Conservation (phyloP, 2,329 filamentous ascomycete species). For the Stylonectria norvegica region DNA sequence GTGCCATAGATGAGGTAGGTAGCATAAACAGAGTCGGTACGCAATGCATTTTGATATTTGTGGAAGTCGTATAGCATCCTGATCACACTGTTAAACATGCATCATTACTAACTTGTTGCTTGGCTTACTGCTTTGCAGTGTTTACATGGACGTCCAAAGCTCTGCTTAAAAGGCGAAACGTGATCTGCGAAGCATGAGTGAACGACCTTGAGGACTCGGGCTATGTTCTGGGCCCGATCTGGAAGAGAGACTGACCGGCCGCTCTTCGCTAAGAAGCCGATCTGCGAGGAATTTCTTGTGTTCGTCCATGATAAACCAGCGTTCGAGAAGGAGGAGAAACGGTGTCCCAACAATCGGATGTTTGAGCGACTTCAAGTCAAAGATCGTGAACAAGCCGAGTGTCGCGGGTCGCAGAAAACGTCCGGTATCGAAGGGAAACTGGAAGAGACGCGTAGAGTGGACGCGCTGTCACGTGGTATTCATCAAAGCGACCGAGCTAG, state of each 20-base stretch:
- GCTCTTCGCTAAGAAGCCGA: slow-evolving; percentile 71
- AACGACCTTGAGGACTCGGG: slow-evolving; percentile 3
- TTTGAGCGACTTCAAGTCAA: too few species aligned
- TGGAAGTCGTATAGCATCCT: slow-evolving; percentile 93
- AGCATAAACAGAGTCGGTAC: slow-evolving; percentile 74
- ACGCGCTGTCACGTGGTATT: slow-evolving; percentile 37
- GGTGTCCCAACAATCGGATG: too few species aligned
- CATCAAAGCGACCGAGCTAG: not conserved
- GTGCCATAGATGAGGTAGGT: slow-evolving; percentile 85
- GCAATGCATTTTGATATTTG: slow-evolving; percentile 75
- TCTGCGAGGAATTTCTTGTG: slow-evolving; percentile 72
- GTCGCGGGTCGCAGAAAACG: too few species aligned
- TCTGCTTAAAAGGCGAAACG: slow-evolving; percentile 80
- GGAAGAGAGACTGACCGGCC: slow-evolving; percentile 52
- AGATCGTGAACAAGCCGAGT: too few species aligned
- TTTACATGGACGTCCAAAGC: slow-evolving; percentile 82
- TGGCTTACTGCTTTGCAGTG: slow-evolving; percentile 75
- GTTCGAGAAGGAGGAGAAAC: too few species aligned
- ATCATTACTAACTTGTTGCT: slow-evolving; percentile 4
- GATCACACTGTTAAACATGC: slow-evolving; percentile 4
- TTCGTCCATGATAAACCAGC: slow-evolving; percentile 47
- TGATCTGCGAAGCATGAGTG: slow-evolving; percentile 57
- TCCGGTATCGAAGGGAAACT: too few species aligned
- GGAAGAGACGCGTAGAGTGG: slow-evolving; percentile 16
- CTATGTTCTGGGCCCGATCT: too few species aligned